Base-by-base conservation (phyloP, 108 stramenopile genomes). In the Pseudonitzschia multiseries region DNA sequence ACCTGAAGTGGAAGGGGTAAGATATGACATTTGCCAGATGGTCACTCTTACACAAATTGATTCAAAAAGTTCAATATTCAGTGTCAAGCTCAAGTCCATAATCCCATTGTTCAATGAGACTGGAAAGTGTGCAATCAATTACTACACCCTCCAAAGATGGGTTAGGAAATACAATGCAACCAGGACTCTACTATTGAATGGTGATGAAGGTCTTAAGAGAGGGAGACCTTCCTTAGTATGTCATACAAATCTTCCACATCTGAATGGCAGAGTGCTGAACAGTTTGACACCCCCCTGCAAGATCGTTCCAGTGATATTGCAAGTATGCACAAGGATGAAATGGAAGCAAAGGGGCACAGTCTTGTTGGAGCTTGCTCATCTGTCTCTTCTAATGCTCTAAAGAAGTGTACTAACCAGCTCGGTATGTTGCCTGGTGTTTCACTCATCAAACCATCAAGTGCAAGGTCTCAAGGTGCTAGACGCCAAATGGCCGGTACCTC, bases 381-480 rank as follows among this genome's bases (percentile, higher is more conserved):
- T 56, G 8, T 26, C 8, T 56, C 10, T 14, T 8, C 10, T 21
- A 5, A 21, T 56, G 24, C 54, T 56, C n/a, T 56, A 6, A 56
- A 56, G 54, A 56, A 56, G 54, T 56, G 15, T 17, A 56, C n/a
- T 17, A 56, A 8, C 15, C 22, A 24, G 15, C 15, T 56, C 6
- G 15, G 54, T 56, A 13, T 21, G 12, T 26, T 24, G 15, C 22
- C n/a, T 56, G 54, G 54, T n/a, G n/a, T n/a, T n/a, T n/a, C n/a
- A n/a, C 24, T 56, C 22, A 26, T 56, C 54, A 56, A 56, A 26
- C 22, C 54, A 24, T 21, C 22, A 12, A 14, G 54, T 24, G 54
- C 54, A 56, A 56, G 54, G 24, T 26, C 54, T 8, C 54, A 56
- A 56, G 54, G 54, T 56, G 54, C 24, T 17, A 56, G 54, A 26